Base-by-base conservation (phyloP, 1,139 yeast species). In the Wickerhamomyces sp. region DNA sequence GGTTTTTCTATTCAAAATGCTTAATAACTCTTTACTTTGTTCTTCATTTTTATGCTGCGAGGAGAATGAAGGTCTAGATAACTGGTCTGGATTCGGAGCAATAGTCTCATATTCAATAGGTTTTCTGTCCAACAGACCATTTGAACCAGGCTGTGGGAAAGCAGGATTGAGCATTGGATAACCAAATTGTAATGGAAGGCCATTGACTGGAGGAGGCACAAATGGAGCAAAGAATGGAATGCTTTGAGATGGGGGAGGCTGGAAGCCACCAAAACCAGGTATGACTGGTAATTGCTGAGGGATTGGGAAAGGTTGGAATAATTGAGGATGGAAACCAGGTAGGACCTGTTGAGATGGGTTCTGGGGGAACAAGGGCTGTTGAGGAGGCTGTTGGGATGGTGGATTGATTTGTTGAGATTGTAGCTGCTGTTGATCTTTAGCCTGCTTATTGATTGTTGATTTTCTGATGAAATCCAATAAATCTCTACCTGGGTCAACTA, bases 401-500 rank as follows among this genome's bases (percentile, higher is more conserved):
- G 31, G 31, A 8, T 8, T 12, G n/a, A 17, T 4, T 16, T 30
- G 43, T 26, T 40, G 31, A 33, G 44, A 28, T 31, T 42, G 43
- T n/a, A 40, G 20, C 28, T 43, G 52, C 10, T 46, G 47, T 21
- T 49, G 44, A n/a, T 46, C 49, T 29, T 49, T 40, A 31, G 44
- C 14, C 31, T 49, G 45, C 36, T 51, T 49, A 25, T 44, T 45
- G 22, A 46, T 48, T n/a, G 56, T 47, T 10, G 56, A 46, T 33
- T 46, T 37, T 43, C 51, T 46, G 40, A 51, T 45, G 39, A 49
- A 72, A 48, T 81, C 77, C 51, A 84, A 69, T 44, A 84, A 61
- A 42, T 81, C 92, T 67, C 92, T 77, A 21, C 92, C 92, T 4
- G 89, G 88, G 59, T 83, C 92, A 22, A 67, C 60, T 20, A 41